Evolutionary conservation across 1,139 yeast species (phyloP).

Genomic region (Candida sp.): DNA sequence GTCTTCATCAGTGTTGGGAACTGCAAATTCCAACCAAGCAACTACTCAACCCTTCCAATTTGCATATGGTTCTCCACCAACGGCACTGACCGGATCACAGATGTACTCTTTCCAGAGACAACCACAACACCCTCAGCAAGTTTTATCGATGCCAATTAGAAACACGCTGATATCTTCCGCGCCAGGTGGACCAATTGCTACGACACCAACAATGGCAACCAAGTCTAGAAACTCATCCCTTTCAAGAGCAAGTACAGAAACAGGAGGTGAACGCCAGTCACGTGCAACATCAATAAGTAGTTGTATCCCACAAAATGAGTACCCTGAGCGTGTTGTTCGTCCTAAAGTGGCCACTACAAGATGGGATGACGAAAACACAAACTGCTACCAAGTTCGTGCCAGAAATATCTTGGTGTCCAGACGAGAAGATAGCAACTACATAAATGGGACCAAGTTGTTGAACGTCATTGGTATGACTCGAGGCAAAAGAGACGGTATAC

Average conservation of each 20-base stretch:
- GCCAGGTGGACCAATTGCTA: not conserved
- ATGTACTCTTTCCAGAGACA: slow-evolving; percentile 12
- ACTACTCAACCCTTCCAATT: slow-evolving; percentile 11
- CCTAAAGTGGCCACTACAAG: slow-evolving; percentile 48
- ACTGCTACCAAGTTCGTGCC: slow-evolving; percentile 54
- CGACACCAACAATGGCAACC: not conserved
- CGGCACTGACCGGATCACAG: slow-evolving; percentile 3
- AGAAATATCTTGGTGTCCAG: slow-evolving; percentile 51
- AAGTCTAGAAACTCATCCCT: slow-evolving; percentile 5
- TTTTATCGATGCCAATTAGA: not conserved
- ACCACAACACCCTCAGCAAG: slow-evolving; percentile 5
- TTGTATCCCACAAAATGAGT: slow-evolving; percentile 15
- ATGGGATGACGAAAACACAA: slow-evolving; percentile 54
- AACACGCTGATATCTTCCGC: slow-evolving; percentile 8
- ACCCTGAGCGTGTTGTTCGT: slow-evolving; percentile 22
- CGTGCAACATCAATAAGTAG: slow-evolving; percentile 21
- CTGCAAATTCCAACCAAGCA: not conserved
- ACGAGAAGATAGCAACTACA: slow-evolving; percentile 53
- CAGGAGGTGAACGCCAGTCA: slow-evolving; percentile 11
- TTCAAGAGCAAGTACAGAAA: not conserved
- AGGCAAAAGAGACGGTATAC: slow-evolving; percentile 93
- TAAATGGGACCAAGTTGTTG: slow-evolving; percentile 66
- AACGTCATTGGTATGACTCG: slow-evolving; percentile 97
- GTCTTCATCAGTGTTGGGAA: not conserved
- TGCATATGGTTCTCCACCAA: slow-evolving; percentile 12